Conservation (phyloP, 495 filamentous ascomycete genomes). For the Talaromyces proteolyticus region DNA sequence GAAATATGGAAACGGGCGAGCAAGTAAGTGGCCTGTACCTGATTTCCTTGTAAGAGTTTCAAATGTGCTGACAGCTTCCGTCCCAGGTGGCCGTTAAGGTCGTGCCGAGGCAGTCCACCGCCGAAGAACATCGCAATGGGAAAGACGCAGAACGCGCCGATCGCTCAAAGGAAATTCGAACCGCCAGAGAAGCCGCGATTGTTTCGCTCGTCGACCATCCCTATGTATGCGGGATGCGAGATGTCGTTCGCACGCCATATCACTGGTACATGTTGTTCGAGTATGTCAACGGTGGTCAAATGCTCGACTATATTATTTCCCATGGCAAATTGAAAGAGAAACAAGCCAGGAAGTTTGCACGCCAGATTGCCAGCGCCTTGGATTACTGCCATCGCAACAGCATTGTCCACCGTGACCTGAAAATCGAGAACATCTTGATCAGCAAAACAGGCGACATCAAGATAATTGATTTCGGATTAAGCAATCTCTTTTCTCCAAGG, state of each 20-base stretch:
- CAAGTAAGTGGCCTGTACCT: constrained; percentile 49
- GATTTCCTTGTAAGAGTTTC: background rate
- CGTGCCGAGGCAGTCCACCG: constrained; percentile 81
- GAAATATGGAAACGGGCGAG: constrained; percentile 73
- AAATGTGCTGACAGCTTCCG: constrained; percentile 7
- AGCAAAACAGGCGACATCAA: constrained; percentile 99
- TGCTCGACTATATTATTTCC: constrained; percentile 99
- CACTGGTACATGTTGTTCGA: constrained; percentile 99
- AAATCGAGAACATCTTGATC: constrained; percentile 99
- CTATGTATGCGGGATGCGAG: constrained; percentile 94
- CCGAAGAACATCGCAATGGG: constrained; percentile 74
- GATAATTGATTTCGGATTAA: constrained; percentile 98
- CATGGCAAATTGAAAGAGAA: constrained; percentile 98
- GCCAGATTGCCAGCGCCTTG: constrained; percentile 95
- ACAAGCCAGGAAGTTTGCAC: constrained; percentile 93
- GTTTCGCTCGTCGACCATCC: constrained; percentile 93
- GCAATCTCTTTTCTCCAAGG: constrained; percentile 89
- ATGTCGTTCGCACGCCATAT: constrained; percentile 90
- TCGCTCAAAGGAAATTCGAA: constrained; percentile 94
- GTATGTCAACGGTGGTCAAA: constrained; percentile 98
- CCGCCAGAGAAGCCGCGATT: constrained; percentile 93
- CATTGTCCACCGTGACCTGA: constrained; percentile 95
- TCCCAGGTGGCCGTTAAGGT: constrained; percentile 93
- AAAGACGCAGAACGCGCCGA: constrained; percentile 84
- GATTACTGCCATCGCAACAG: constrained; percentile 99